Evolutionary conservation across 2,329 filamentous ascomycete species (phyloP).

Genomic region (Blastomyces emzantsi): DNA sequence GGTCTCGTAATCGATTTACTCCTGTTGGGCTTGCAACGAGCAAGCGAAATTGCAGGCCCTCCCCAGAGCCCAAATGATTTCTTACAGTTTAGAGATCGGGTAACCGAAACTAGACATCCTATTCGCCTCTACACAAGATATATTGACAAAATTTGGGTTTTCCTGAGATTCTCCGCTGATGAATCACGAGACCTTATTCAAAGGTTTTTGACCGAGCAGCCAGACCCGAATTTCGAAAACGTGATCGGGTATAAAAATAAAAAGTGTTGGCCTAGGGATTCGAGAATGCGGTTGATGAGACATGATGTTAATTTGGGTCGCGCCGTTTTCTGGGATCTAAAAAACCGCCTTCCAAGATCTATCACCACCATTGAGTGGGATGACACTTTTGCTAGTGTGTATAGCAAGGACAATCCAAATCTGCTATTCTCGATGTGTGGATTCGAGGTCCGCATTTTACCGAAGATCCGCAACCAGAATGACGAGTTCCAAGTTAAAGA

Average conservation of each 20-base stretch:
- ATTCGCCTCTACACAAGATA: slow-evolving; percentile 97
- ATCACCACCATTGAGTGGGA: slow-evolving; percentile 99
- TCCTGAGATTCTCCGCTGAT: slow-evolving; percentile 85
- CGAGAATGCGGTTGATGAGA: slow-evolving; percentile 94
- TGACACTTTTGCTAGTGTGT: slow-evolving; percentile 95
- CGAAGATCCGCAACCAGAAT: slow-evolving; percentile 88
- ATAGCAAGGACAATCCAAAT: slow-evolving; percentile 96
- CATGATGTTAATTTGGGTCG: slow-evolving; percentile 97
- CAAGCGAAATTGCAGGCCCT: slow-evolving; percentile 94
- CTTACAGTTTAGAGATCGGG: slow-evolving; percentile 87
- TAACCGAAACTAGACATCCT: slow-evolving; percentile 85
- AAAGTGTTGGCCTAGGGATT: slow-evolving; percentile 98
- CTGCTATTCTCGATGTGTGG: slow-evolving; percentile 96
- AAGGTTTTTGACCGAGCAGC: slow-evolving; percentile 94
- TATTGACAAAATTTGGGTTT: slow-evolving; percentile 98
- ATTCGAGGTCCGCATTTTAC: slow-evolving; percentile 92
- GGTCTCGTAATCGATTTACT: slow-evolving; percentile 90
- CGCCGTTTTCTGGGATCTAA: slow-evolving; percentile 97
- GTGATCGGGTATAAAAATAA: slow-evolving; percentile 99
- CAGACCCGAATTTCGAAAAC: slow-evolving; percentile 98
- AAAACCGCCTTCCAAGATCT: slow-evolving; percentile 88
- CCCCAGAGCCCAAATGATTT: slow-evolving; percentile 95
- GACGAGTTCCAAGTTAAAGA: slow-evolving; percentile 97
- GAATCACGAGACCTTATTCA: slow-evolving; percentile 95
- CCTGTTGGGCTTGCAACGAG: slow-evolving; percentile 83